phyloP scores from a whole-genome alignment of 1,284 basidiomycete genomes.

The Phylloporus sp. region DNA sequence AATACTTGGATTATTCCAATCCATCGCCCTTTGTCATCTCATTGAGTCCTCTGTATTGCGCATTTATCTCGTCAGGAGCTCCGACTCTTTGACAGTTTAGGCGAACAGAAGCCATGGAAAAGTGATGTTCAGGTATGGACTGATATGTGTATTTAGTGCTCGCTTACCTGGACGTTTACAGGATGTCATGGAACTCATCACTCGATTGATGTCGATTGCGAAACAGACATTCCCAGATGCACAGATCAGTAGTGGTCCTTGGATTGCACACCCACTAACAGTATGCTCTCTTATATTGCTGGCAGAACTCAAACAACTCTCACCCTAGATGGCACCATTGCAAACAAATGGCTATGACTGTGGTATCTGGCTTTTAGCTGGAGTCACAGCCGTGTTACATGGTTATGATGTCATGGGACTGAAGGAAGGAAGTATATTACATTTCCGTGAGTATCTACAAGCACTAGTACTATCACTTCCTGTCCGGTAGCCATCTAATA shows the following conservation, averaged over 20 bases:
- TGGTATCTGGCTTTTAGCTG: slow-evolving; percentile 34
- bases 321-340: neutral
- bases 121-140: neutral
- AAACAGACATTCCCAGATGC: neutral
- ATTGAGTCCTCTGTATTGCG: neutral
- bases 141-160: no score
- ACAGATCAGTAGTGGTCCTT: neutral
- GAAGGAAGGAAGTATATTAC: slow-evolving; percentile 16
- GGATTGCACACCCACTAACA: neutral
- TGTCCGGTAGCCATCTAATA: neutral
- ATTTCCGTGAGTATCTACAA: slow-evolving; percentile 17
- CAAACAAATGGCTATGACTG: slow-evolving; percentile 32
- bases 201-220: neutral
- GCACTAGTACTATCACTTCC: neutral
- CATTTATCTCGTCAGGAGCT: neutral
- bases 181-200: neutral
- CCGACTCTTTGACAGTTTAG: neutral
- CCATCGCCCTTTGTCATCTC: neutral
- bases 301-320: no score
- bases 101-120: neutral
- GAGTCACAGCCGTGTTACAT: slow-evolving; percentile 19
- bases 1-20: neutral
- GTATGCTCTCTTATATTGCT: neutral
- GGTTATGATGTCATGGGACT: slow-evolving; percentile 20
- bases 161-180: neutral